Base-by-base conservation (phyloP, 2,329 filamentous ascomycete genomes). In the Didymella segeticola region DNA sequence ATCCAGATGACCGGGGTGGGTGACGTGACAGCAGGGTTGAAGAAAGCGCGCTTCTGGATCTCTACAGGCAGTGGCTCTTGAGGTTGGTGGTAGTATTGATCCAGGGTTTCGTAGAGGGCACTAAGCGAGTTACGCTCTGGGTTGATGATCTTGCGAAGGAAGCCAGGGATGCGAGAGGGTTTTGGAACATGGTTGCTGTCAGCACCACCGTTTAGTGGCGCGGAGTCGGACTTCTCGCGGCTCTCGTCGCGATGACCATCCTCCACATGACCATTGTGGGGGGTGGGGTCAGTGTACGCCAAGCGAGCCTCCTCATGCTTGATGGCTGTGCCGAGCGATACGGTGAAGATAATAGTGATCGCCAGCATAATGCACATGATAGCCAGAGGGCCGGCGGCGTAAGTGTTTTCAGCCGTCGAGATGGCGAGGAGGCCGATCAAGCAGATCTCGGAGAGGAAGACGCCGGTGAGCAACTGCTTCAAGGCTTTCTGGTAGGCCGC, bases 401-500 rank as follows among this genome's bases (percentile, higher is more conserved):
- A 69, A 1, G 34, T 58, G 43, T 67, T 69, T 1, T 74, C 56
- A 6, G 68, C 74, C 2, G 72, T 68, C 2, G 73, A 70, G 33
- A 78, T 78, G 20, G 73, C 77, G 56, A 81, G 77, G 15, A 81
- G 69, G 38, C 79, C 79, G 6, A 80, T 78, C 19, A 81, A 67
- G 53, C 78, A 79, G n/a, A 78, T 66, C 55, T 80, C 76, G 8
- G 78, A 77, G 4, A 82, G 69, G 49, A 81, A 82, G 14, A 81
- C 67, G 43, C 79, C 79, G 4, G 75, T 77, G 9, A 77, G 75
- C 29, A 81, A 72, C 42, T 81, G 79, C 51, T 78, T 74, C 22
- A 82, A 57, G 4, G 79, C 79, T 22, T 77, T 75, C 47, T 76
- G 73, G 62, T 81, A 81, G 2, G 75, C 73, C 14, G 73, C 73